A percentile compares a stretch with the other conserved stretches of the same genome.
These are phyloP conservation scores for Ophiostoma novo-ulmi DNA, from an alignment of 2,329 filamentous ascomycete genomes.

Conservation along the genomic window DNA sequence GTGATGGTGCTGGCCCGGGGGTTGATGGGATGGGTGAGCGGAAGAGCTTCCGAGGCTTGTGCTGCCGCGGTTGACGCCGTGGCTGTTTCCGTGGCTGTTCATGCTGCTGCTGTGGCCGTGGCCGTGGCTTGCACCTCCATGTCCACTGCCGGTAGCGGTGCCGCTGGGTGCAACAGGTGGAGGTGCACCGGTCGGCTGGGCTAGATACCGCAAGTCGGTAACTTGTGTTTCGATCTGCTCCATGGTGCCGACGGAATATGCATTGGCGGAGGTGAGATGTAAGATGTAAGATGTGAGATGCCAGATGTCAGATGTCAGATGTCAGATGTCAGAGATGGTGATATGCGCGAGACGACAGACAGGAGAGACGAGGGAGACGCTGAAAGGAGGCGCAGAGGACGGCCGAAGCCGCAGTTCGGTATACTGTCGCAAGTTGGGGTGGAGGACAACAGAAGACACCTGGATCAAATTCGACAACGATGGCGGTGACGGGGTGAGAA, in stretches of 20 bases:
- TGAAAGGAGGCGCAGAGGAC: neutral
- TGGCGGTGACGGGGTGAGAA: neutral
- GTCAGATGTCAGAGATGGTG: neutral
- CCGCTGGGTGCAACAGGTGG: neutral
- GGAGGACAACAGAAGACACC: neutral
- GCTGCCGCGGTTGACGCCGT: slow-evolving; percentile 22
- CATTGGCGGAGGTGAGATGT: slow-evolving; percentile 13
- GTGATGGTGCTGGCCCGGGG: neutral
- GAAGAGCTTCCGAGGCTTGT: neutral
- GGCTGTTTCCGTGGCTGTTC: slow-evolving; percentile 14
- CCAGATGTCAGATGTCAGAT: neutral
- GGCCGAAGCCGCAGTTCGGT: slow-evolving; percentile 7
- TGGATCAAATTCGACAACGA: neutral
- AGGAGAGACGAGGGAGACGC: neutral
- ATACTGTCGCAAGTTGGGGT: neutral
- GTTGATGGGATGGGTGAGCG: neutral
- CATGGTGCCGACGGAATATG: slow-evolving; percentile 42
- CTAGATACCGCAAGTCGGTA: slow-evolving; percentile 50
- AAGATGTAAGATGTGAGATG: neutral
- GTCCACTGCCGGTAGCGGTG: slow-evolving; percentile 26
- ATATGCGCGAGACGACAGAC: neutral
- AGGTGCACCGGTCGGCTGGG: slow-evolving; percentile 33
- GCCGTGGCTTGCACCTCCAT: slow-evolving; percentile 23
- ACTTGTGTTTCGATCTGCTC: slow-evolving; percentile 52
- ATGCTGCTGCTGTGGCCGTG: slow-evolving; percentile 24